These are phyloP conservation scores for Fusarium sulawesiense DNA, from an alignment of 2,329 filamentous ascomycete genomes.

Conservation along the genomic window DNA sequence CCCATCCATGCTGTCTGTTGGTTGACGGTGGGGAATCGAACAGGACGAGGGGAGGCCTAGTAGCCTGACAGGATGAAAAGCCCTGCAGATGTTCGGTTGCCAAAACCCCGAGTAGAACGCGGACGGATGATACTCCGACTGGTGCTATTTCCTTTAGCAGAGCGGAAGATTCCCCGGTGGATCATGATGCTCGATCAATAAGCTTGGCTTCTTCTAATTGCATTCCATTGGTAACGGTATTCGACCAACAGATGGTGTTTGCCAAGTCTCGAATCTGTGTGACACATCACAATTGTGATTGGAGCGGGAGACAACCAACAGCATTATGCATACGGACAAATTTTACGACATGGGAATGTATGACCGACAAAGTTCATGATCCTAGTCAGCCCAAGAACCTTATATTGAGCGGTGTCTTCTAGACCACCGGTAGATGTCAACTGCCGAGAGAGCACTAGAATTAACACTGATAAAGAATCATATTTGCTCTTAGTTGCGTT, in stretches of 20 bases:
- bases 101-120: background rate
- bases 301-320: slow-evolving; percentile 11
- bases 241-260: background rate
- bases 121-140: slow-evolving; percentile 1
- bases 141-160: slow-evolving; percentile 5
- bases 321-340: slow-evolving; percentile 5
- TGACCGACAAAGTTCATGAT: slow-evolving; percentile 27
- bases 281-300: slow-evolving; percentile 4
- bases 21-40: slow-evolving; percentile 8
- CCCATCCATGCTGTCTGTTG: slow-evolving; percentile 18
- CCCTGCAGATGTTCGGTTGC: slow-evolving; percentile 1
- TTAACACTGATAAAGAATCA: no score
- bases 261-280: background rate
- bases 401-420: background rate
- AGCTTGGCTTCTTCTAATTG: slow-evolving; percentile 13
- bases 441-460: background rate
- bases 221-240: background rate
- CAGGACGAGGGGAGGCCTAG: background rate
- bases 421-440: background rate
- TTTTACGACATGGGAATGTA: slow-evolving; percentile 2
- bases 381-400: slow-evolving; percentile 5
- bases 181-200: background rate
- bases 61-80: background rate
- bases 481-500: fast-evolving
- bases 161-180: slow-evolving; percentile 8